Conservation (phyloP, 2,329 filamentous ascomycete species). For the Diaporthe australafricana region DNA sequence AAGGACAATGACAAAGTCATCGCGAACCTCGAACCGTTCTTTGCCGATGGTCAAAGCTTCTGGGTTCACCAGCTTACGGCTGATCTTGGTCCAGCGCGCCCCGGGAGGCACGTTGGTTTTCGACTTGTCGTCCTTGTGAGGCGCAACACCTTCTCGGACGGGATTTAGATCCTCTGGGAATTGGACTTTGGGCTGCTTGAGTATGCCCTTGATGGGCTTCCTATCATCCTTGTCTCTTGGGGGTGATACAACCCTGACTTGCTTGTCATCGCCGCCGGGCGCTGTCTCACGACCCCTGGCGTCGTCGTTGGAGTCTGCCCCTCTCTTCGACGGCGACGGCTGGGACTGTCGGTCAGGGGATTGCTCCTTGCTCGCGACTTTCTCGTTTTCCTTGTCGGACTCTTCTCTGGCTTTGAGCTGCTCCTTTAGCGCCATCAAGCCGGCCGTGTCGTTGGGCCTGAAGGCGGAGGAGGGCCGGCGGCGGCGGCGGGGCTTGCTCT, state of each 20-base stretch:
- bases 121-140: constrained; percentile 87
- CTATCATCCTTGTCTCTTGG: constrained; percentile 72
- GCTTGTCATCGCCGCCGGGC: constrained; percentile 54
- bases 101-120: constrained; percentile 80
- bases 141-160: constrained; percentile 89
- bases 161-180: constrained; percentile 91
- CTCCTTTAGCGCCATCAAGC: constrained; percentile 62
- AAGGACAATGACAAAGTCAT: constrained; percentile 93
- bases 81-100: constrained; percentile 94
- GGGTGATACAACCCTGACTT: constrained; percentile 79
- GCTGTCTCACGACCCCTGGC: constrained; percentile 56
- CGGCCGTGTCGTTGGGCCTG: constrained; percentile 64
- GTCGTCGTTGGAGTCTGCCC: constrained; percentile 44
- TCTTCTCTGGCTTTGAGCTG: constrained; percentile 59
- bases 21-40: constrained; percentile 90
- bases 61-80: constrained; percentile 87
- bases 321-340: constrained; percentile 23
- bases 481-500: constrained; percentile 51
- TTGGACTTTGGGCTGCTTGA: constrained; percentile 82
- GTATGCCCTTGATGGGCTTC: constrained; percentile 83
- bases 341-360: constrained; percentile 40
- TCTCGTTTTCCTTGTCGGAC: constrained; percentile 43
- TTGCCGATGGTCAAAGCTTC: constrained; percentile 88
- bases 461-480: constrained; percentile 57
- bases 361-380: constrained; percentile 38